These are phyloP conservation scores for Yamadazyma diospyri DNA, from an alignment of 1,139 yeast genomes.

Conservation along the genomic window DNA sequence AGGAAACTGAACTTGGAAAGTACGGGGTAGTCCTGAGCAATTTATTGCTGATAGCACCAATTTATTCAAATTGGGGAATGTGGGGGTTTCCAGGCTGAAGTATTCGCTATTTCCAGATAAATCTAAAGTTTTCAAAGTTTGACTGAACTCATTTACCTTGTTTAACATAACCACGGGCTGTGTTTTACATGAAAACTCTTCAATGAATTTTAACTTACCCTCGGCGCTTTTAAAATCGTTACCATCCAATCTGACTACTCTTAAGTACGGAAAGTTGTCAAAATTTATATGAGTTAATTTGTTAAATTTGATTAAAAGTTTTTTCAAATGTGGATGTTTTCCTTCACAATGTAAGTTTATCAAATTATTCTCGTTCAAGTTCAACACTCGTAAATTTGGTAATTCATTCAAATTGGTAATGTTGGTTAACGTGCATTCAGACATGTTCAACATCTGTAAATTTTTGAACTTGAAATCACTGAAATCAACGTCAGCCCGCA, in stretches of 20 bases:
- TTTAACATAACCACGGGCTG: slow-evolving; percentile 21
- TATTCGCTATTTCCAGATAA: slow-evolving; percentile 34
- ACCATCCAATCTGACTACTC: slow-evolving; percentile 48
- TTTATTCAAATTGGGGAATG: slow-evolving; percentile 35
- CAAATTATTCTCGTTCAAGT: slow-evolving; percentile 42
- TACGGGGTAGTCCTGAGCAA: slow-evolving; percentile 32
- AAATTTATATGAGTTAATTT: slow-evolving; percentile 30
- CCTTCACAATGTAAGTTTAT: slow-evolving; percentile 19
- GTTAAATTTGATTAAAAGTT: slow-evolving; percentile 43
- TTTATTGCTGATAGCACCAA: slow-evolving; percentile 46
- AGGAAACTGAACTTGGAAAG: slow-evolving; percentile 40
- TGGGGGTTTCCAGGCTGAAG: slow-evolving; percentile 3
- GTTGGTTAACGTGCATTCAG: slow-evolving; percentile 36
- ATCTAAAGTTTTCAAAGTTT: slow-evolving; percentile 27
- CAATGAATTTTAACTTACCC: slow-evolving; percentile 32
- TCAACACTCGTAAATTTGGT: slow-evolving; percentile 35
- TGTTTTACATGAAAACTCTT: slow-evolving; percentile 42
- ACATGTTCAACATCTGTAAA: slow-evolving; percentile 43
- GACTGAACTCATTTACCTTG: slow-evolving; percentile 18
- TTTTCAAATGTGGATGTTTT: slow-evolving; percentile 34
- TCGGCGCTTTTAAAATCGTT: slow-evolving; percentile 26
- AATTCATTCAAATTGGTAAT: slow-evolving; percentile 36
- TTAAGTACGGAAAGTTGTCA: slow-evolving; percentile 31
- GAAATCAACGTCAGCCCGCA: slow-evolving; percentile 40
- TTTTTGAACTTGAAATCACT: slow-evolving; percentile 29